A percentile compares a stretch with the other conserved stretches of the same genome.
Evolutionary conservation across 495 filamentous ascomycete species (phyloP).

Genomic region (Aspergillus indologenus): DNA sequence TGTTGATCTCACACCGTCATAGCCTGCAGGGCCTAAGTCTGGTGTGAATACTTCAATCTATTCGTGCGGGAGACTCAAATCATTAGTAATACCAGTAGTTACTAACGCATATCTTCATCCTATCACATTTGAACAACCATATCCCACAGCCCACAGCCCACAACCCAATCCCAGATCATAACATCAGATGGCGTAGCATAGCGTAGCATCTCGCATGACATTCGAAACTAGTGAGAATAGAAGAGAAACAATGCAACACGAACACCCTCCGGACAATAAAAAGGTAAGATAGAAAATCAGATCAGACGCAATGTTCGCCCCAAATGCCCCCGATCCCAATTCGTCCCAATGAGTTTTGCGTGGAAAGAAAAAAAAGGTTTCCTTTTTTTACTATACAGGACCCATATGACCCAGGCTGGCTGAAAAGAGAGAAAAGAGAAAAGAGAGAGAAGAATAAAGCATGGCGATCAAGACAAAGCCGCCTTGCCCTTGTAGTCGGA

Average conservation of each 20-base stretch:
- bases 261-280: conserved; percentile 2
- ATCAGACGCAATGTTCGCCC: conserved; percentile 47
- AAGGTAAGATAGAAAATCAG: conserved; percentile 23
- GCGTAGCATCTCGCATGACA: conserved; percentile 16
- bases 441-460: conserved; percentile 17
- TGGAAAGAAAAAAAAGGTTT: conserved; percentile 2
- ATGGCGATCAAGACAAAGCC: conserved; percentile 27
- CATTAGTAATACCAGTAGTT: conserved; percentile 6
- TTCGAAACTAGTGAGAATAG: conserved; percentile 11
- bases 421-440: neutral
- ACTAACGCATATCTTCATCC: conserved; percentile 3
- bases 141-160: neutral
- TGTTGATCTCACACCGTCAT: too few species aligned
- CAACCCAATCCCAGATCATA: neutral
- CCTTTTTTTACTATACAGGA: conserved; percentile 46
- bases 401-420: conserved; percentile 28
- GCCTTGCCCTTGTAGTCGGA: conserved; percentile 46
- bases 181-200: neutral
- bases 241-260: conserved; percentile 8
- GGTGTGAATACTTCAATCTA: neutral
- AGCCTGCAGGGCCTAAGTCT: too few species aligned
- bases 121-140: neutral
- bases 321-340: conserved; percentile 43
- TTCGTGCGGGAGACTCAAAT: neutral
- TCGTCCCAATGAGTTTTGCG: conserved; percentile 42